Evolutionary conservation across 2,329 filamentous ascomycete genomes (phyloP), one percentile per base, ranked within the genome.

Genomic region (Diaporthe vaccinii): DNA sequence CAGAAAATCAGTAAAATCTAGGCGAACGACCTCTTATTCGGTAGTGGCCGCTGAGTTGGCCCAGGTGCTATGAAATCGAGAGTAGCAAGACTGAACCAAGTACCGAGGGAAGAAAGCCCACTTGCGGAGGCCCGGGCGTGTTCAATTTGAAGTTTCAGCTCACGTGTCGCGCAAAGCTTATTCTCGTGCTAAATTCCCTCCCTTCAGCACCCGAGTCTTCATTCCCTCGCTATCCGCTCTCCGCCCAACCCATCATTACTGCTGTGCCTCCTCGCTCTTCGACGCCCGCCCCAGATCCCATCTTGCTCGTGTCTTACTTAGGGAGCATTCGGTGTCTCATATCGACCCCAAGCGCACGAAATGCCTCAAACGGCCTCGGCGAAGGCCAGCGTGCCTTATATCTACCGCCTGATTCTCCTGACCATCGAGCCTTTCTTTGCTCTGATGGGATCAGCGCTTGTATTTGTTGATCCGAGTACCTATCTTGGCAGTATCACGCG

Each of bases 381-480:
- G 8, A 58, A 58, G 59, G 75, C 79, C 59, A 68, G 78, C 62
- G 71, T 85, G 67, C 83, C 84, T 4, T 76, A 78, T 73, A 22
- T 77, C 57, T 84, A 82, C 78, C 82, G 82, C 55, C 53, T 84
- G 72, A 76, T 80, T 61, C 76, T 85, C 41, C 80, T 81, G 44
- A 79, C 79, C 57, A 65, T 85, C 69, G 84, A 85, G 77, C 84
- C 84, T 15, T 74, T 85, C 25, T 79, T 79, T 51, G 83, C 84
- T 46, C 36, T 82, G 15, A 73, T 77, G 70, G 83, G 84, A 68
- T 81, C 80, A 12, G 31, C 80, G 39, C 78, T 84, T 59, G 79
- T 80, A 36, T 75, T 84, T n/a, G 53, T 74, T 77, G 41, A 72
- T 17, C 83, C 84, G 7, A 72, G 55, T 12, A 74, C 59, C 55